Evolutionary conservation across 768 basidiomycete species (phyloP), one percentile per base, ranked within the genome.

Genomic region (Amanita rimosa): DNA sequence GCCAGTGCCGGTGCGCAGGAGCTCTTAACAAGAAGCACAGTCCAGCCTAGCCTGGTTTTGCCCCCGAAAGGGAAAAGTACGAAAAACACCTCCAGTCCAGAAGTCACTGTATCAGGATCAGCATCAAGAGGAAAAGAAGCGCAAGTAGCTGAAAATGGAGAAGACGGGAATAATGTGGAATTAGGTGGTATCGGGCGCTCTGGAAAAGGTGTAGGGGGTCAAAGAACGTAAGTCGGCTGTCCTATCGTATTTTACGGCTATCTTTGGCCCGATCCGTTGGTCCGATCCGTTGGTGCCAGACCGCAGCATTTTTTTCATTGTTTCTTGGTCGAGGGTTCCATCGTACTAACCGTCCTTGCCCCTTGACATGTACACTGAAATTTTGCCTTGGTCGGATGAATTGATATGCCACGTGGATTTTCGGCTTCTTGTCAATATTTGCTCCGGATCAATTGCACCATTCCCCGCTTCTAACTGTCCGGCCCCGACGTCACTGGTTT

Each of bases 141-240:
- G 37, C 69, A 73, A 0, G 69, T 68, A 37, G 70, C 67, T 14
- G 58, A 59, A 31, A 55, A 57, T 16, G 60, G 55, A 3, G 60
- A 60, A 22, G 70, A 67, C 14, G 70, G 70, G 0, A 71, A 74
- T 52, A 70, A 66, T 51, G 70, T 76, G 13, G 74, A 72, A 3
- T 56, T 75, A 43, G 71, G 71, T 21, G 68, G 71, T 1, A 54
- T 57, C 16, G 64, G 63, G 26, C 57, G 57, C 44, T 57, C 59
- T 41, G 62, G 58, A 19, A 63, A 54, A 53, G 59, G 59, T 38
- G 55, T 63, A 24, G 64, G 61, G 51, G 53, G 55, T 27, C 45
- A 54, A 16, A 62, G 70, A 63, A 60, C 67, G 73, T 74, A 58
- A 68, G 67, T 67, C 13, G 26, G 26, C 47, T 37, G 47, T 47